Conservation (phyloP, 2,329 filamentous ascomycete genomes). For the Chaetomiaceae sp. region DNA sequence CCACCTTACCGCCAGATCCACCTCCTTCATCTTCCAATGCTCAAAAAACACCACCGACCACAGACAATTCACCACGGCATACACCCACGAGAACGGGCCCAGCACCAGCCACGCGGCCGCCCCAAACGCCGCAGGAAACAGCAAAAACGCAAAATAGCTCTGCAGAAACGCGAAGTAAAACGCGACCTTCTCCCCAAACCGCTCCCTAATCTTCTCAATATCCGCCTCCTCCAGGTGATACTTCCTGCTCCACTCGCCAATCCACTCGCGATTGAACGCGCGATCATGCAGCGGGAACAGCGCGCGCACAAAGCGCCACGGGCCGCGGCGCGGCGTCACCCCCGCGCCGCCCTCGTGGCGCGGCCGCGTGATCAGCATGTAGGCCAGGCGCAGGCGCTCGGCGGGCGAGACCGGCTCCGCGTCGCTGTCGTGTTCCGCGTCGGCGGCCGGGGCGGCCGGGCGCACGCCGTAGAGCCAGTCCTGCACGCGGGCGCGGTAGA, state of each 20-base stretch:
- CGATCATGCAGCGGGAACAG: conserved; percentile 77
- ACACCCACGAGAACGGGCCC: conserved; percentile 75
- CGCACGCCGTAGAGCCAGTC: conserved; percentile 93
- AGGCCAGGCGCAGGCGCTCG: conserved; percentile 80
- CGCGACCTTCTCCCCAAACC: conserved; percentile 77
- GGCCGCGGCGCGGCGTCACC: conserved; percentile 60
- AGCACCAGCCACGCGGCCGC: conserved; percentile 73
- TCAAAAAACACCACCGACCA: conserved; percentile 90
- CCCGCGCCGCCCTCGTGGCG: conserved; percentile 72
- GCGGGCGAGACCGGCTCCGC: conserved; percentile 78
- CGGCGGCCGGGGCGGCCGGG: conserved; percentile 61
- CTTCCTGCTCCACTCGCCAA: conserved; percentile 68
- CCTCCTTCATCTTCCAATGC: conserved; percentile 92
- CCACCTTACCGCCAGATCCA: conserved; percentile 82
- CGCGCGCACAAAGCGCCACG: conserved; percentile 66
- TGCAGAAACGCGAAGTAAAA: conserved; percentile 96
- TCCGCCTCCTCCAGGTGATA: conserved; percentile 60
- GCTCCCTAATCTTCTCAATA: conserved; percentile 67
- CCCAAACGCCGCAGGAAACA: conserved; percentile 76
- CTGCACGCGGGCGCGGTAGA: conserved; percentile 81
- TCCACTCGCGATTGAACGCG: conserved; percentile 66
- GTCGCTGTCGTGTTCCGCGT: conserved; percentile 39
- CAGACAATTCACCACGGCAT: conserved; percentile 70
- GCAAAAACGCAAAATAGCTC: conserved; percentile 78
- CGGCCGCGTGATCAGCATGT: conserved; percentile 73